Evolutionary conservation across 208 protist species (phyloP).

Genomic region (Herpetomonas muscarum): DNA sequence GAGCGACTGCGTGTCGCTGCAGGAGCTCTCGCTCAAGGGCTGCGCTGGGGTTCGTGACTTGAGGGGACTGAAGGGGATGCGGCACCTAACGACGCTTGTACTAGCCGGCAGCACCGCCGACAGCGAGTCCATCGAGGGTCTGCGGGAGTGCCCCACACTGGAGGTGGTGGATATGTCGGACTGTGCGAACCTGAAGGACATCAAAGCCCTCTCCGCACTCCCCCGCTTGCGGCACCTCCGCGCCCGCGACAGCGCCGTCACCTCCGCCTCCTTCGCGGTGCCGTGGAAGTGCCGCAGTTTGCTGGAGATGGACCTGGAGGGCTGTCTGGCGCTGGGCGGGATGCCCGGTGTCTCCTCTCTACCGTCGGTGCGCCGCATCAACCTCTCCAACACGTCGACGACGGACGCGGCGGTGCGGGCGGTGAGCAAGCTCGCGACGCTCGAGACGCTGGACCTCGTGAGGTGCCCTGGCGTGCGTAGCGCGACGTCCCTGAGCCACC

Average conservation of each 20-base stretch:
- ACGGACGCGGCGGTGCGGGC: conserved; percentile 12
- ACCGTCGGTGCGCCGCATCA: conserved; percentile 12
- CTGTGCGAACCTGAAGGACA: conserved; percentile 10
- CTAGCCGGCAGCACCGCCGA: conserved; percentile 3
- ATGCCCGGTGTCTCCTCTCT: conserved; percentile 7
- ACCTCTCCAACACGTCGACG: conserved; percentile 18
- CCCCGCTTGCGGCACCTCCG: not conserved
- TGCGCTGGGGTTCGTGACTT: conserved; percentile 4
- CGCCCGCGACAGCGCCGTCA: not conserved
- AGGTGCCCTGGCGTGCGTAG: conserved; percentile 27
- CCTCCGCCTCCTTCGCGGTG: conserved; percentile 6
- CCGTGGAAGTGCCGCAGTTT: conserved; percentile 25
- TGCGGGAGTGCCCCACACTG: conserved; percentile 14
- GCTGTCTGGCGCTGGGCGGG: conserved; percentile 9
- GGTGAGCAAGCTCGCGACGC: conserved; percentile 12
- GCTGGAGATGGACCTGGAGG: conserved; percentile 16
- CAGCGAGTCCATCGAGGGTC: conserved; percentile 4
- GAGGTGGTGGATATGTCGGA: conserved; percentile 16
- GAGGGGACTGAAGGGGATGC: conserved; percentile 1
- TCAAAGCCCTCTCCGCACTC: not conserved
- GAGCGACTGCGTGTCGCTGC: conserved; percentile 6
- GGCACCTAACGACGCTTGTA: conserved; percentile 4
- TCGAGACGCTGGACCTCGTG: conserved; percentile 29
- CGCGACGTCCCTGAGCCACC: conserved; percentile 25
- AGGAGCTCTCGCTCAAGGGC: conserved; percentile 8